phyloP scores from a whole-genome alignment of 192 early-diverging fungal species.

The Backusella macrospora region DNA sequence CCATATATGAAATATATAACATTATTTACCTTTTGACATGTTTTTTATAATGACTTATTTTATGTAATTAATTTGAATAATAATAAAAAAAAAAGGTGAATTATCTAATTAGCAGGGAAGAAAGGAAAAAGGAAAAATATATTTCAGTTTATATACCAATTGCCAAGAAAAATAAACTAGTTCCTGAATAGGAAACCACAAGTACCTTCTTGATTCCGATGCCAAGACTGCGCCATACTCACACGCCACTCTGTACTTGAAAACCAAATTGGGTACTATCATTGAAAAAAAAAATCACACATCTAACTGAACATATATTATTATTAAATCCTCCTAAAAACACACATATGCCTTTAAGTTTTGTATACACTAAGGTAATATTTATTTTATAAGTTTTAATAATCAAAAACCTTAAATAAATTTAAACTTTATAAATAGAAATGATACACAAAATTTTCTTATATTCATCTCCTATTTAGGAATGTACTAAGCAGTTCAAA shows the following conservation, averaged over 20 bases:
- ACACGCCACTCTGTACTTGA: background rate
- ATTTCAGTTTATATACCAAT: background rate
- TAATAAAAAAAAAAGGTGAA: background rate
- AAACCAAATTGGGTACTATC: no score
- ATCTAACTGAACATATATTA: no score
- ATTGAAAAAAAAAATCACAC: no score
- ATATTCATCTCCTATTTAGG: slow-evolving; percentile 1
- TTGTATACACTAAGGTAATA: no score
- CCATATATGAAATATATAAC: background rate
- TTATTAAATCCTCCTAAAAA: no score
- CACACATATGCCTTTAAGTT: no score
- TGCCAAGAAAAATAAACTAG: slow-evolving; percentile 13
- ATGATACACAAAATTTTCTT: background rate
- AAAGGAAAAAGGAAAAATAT: background rate
- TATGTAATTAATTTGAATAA: background rate
- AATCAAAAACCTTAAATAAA: background rate
- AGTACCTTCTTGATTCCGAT: background rate
- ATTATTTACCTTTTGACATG: background rate
- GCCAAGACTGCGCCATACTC: slow-evolving; percentile 10
- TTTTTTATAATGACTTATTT: background rate
- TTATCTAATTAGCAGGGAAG: background rate
- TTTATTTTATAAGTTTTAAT: no score
- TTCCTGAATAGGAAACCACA: background rate
- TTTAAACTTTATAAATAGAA: background rate
- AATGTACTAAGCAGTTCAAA: background rate